A percentile compares a stretch with the other conserved stretches of the same genome.
Conservation (phyloP, 805 yeast genomes). For the Lipomyces sp. region DNA sequence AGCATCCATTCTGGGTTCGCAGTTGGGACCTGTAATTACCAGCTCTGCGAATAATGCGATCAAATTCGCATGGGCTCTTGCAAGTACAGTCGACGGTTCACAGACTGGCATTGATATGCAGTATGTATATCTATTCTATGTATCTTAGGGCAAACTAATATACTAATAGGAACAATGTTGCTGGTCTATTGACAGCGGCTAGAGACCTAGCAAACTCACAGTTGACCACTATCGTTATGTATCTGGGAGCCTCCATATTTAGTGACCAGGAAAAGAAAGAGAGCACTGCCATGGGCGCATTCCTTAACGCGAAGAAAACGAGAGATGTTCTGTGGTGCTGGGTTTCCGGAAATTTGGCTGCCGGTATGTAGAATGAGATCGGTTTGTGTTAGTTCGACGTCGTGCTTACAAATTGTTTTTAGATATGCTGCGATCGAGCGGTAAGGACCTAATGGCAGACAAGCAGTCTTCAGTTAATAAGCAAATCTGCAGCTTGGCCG, state of each 20-base stretch:
- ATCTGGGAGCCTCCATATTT: conserved; percentile 23
- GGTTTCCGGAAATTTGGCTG: conserved; percentile 21
- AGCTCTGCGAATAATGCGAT: conserved; percentile 12
- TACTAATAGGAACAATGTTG: conserved; percentile 15
- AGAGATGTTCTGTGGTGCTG: conserved; percentile 36
- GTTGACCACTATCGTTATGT: conserved; percentile 26
- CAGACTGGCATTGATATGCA: conserved; percentile 3
- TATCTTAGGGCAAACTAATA: neutral
- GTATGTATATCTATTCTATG: neutral
- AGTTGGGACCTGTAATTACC: conserved; percentile 13
- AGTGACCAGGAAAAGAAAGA: conserved; percentile 11
- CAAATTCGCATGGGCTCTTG: conserved; percentile 26
- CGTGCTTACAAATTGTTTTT: neutral
- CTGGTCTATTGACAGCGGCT: conserved; percentile 20
- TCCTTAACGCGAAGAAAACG: conserved; percentile 21
- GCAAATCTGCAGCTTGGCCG: conserved; percentile 18
- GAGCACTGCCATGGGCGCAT: conserved; percentile 25
- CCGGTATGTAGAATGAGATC: conserved; percentile 7
- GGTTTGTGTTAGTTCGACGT: neutral
- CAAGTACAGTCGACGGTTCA: conserved; percentile 5
- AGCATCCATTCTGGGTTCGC: conserved; percentile 14
- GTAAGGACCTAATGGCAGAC: conserved; percentile 28
- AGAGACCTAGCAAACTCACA: conserved; percentile 28
- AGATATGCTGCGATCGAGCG: conserved; percentile 14
- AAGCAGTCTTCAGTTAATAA: conserved; percentile 15